Percentiles rank a stretch among this genome's conserved stretches.
Evolutionary conservation across 441 rosid species (phyloP).

Genomic region (Aleurites moluccanus): DNA sequence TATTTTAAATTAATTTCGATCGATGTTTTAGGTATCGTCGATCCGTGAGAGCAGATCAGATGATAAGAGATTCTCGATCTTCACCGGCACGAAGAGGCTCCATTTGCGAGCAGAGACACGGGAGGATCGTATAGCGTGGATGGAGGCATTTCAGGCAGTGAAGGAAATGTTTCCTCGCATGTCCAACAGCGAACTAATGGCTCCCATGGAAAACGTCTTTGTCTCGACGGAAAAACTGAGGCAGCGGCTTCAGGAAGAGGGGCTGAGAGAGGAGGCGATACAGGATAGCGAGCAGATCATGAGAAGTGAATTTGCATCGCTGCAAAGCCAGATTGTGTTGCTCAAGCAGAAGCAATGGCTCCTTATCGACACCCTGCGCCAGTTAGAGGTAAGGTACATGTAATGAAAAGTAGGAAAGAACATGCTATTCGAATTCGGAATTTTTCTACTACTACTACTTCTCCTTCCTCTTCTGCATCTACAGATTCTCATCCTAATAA

Average conservation of each 20-base stretch:
- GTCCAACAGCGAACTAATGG: slow-evolving; percentile 75
- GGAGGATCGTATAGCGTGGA: slow-evolving; percentile 76
- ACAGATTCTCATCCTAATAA: slow-evolving; percentile 1
- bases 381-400: slow-evolving; percentile 79
- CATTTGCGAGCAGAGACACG: slow-evolving; percentile 74
- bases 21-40: slow-evolving; percentile 62
- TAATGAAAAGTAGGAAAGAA: slow-evolving; percentile 27
- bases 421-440: slow-evolving; percentile 21
- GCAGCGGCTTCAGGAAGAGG: slow-evolving; percentile 61
- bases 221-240: slow-evolving; percentile 73
- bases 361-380: slow-evolving; percentile 65
- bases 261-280: slow-evolving; percentile 63
- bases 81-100: slow-evolving; percentile 83
- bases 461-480: slow-evolving; percentile 6
- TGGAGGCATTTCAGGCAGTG: slow-evolving; percentile 78
- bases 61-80: slow-evolving; percentile 80
- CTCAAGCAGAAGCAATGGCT: slow-evolving; percentile 75
- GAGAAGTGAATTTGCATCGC: slow-evolving; percentile 55
- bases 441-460: slow-evolving; percentile 21
- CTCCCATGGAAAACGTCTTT: slow-evolving; percentile 44
- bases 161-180: slow-evolving; percentile 87
- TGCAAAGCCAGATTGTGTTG: slow-evolving; percentile 59
- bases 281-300: slow-evolving; percentile 71
- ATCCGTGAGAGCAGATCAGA: slow-evolving; percentile 83
- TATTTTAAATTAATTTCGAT: neutral